Conservation (phyloP, 352 stramenopile species). For the Vaucheria bursata region DNA sequence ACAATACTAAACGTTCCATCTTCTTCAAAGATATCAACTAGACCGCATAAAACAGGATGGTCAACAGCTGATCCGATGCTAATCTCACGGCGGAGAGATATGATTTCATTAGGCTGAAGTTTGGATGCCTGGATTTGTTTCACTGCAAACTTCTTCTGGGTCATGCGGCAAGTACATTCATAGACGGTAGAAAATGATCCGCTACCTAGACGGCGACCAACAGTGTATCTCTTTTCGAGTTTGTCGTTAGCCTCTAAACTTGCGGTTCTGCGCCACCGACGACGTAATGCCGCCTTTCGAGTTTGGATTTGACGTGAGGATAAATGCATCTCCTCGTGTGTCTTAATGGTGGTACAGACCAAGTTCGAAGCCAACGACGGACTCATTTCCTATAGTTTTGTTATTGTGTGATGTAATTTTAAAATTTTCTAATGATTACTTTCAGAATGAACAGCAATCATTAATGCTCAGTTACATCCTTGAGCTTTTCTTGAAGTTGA, state of each 20-base stretch:
- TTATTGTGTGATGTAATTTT: too few relatives aligned
- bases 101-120: not conserved
- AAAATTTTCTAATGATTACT: too few relatives aligned
- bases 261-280: too few relatives aligned
- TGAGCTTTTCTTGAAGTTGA: too few relatives aligned
- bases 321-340: too few relatives aligned
- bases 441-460: too few relatives aligned
- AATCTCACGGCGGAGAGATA: not conserved
- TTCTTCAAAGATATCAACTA: not conserved
- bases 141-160: conserved; percentile 68
- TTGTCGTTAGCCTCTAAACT: not conserved
- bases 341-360: too few relatives aligned
- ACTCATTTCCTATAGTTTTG: too few relatives aligned
- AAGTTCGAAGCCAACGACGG: too few relatives aligned
- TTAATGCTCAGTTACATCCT: too few relatives aligned
- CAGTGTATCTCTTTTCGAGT: conserved; percentile 20
- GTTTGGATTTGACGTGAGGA: too few relatives aligned
- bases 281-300: too few relatives aligned
- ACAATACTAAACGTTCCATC: not conserved
- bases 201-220: conserved; percentile 73
- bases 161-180: conserved; percentile 65
- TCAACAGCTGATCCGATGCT: not conserved
- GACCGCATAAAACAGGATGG: not conserved
- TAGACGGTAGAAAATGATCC: conserved; percentile 75
- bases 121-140: conserved; percentile 52